Conservation (phyloP, 2,329 filamentous ascomycete genomes). For the Botrytis elliptica region DNA sequence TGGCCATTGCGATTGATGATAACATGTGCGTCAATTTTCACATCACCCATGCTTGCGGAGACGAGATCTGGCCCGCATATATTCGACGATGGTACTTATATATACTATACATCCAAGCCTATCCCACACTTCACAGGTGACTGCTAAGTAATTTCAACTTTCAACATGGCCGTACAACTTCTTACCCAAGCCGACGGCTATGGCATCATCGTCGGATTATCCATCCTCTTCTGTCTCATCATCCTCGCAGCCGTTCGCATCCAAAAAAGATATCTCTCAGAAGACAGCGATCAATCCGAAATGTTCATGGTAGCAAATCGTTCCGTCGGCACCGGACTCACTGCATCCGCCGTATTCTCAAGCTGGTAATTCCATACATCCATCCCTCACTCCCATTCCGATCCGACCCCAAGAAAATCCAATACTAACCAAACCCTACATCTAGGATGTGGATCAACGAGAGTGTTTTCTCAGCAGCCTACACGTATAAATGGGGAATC, state of each 20-base stretch:
- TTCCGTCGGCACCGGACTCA: constrained; percentile 27
- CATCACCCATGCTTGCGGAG: neutral
- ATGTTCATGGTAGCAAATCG: constrained; percentile 38
- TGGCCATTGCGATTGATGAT: neutral
- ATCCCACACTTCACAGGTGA: neutral
- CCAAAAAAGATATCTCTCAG: constrained; percentile 45
- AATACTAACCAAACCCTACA: neutral
- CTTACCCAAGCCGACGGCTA: constrained; percentile 39
- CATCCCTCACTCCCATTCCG: too few species aligned
- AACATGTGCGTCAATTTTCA: constrained; percentile 7
- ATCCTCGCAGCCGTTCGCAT: constrained; percentile 48
- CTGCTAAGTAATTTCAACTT: neutral
- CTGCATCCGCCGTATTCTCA: constrained; percentile 26
- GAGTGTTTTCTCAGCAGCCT: constrained; percentile 42
- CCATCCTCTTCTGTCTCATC: constrained; percentile 47
- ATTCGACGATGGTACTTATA: neutral
- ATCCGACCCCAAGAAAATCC: neutral
- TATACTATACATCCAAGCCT: neutral
- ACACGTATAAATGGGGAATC: constrained; percentile 67
- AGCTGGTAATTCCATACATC: constrained; percentile 9
- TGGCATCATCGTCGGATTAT: constrained; percentile 50
- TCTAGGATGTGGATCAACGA: constrained; percentile 45
- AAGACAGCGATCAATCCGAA: constrained; percentile 46
- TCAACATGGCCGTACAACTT: neutral
- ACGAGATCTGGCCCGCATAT: neutral